Evolutionary conservation across 78 protist genomes (phyloP).

Genomic region (Planoprotostelium fungivorum): DNA sequence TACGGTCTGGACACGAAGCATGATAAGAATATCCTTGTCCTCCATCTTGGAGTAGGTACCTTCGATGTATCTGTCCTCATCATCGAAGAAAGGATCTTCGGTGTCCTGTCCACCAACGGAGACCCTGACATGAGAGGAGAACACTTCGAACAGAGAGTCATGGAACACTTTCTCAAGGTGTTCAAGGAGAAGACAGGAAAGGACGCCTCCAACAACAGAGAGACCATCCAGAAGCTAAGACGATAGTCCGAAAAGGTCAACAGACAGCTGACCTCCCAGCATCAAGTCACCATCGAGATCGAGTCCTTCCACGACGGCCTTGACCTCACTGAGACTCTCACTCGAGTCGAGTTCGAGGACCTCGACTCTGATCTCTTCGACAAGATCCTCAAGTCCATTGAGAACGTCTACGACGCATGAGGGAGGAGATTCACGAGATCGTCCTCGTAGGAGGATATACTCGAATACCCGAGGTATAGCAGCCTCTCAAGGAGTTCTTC

Average conservation of each 20-base stretch:
- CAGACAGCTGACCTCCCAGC: conserved; percentile 83
- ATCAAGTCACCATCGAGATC: conserved; percentile 84
- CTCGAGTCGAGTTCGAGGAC: conserved; percentile 99
- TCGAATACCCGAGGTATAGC: conserved; percentile 80
- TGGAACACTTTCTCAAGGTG: conserved; percentile 39
- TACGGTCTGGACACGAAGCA: conserved; percentile 78
- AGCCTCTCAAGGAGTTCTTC: conserved; percentile 68
- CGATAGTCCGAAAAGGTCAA: conserved; percentile 95
- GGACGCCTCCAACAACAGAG: conserved; percentile 28
- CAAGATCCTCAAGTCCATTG: conserved; percentile 90
- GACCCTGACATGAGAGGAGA: conserved; percentile 90
- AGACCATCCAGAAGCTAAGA: conserved; percentile 85
- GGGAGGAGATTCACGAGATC: conserved; percentile 79
- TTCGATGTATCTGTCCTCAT: conserved; percentile 82
- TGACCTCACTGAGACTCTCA: conserved; percentile 91
- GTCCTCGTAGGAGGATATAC: conserved; percentile 86
- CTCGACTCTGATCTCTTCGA: conserved; percentile 94
- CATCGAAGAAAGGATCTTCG: conserved; percentile 81
- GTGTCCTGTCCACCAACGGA: conserved; percentile 89
- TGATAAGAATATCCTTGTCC: conserved; percentile 67
- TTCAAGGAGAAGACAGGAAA: conserved; percentile 63
- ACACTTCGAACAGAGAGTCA: conserved; percentile 75
- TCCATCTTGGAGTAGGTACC: conserved; percentile 83
- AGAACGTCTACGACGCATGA: conserved; percentile 21
- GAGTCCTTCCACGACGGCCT: conserved; percentile 94